A percentile compares a stretch with the other conserved stretches of the same genome.
Conservation (phyloP, 1,284 basidiomycete species). For the Irpex sp. region DNA sequence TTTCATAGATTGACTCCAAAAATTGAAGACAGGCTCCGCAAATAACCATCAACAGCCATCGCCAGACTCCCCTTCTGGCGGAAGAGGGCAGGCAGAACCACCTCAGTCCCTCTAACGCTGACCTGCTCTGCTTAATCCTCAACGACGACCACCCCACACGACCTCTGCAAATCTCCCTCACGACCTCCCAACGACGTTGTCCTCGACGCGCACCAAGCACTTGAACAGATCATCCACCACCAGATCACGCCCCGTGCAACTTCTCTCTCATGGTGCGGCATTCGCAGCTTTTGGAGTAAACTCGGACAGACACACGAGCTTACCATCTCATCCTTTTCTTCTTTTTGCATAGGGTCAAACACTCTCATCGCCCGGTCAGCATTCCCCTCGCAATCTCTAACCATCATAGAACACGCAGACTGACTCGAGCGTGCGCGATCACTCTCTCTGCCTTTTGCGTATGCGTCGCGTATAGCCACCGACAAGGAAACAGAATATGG, state of each 20-base stretch:
- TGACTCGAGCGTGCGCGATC: background rate
- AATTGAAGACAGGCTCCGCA: constrained; percentile 5
- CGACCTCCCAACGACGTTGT: background rate
- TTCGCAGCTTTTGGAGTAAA: background rate
- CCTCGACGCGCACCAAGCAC: background rate
- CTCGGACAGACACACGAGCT: constrained; percentile 35
- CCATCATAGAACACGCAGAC: background rate
- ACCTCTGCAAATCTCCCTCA: background rate
- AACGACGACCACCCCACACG: background rate
- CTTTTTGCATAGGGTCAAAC: constrained; percentile 59
- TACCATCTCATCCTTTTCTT: constrained; percentile 15
- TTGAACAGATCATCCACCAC: background rate
- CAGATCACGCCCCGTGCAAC: background rate
- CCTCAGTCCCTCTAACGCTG: too few relatives aligned
- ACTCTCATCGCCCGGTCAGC: constrained; percentile 63
- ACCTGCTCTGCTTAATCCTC: background rate
- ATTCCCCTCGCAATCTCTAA: constrained; percentile 2
- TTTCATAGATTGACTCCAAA: background rate
- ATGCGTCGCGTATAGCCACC: constrained; percentile 55
- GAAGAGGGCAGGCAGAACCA: background rate
- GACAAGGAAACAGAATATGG: constrained; percentile 84
- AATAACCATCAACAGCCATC: constrained; percentile 13
- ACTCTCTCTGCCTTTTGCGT: constrained; percentile 2
- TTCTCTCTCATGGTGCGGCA: background rate
- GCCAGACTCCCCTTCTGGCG: background rate